Base-by-base conservation (phyloP, 495 filamentous ascomycete genomes). In the Antarctomyces pellizariae region DNA sequence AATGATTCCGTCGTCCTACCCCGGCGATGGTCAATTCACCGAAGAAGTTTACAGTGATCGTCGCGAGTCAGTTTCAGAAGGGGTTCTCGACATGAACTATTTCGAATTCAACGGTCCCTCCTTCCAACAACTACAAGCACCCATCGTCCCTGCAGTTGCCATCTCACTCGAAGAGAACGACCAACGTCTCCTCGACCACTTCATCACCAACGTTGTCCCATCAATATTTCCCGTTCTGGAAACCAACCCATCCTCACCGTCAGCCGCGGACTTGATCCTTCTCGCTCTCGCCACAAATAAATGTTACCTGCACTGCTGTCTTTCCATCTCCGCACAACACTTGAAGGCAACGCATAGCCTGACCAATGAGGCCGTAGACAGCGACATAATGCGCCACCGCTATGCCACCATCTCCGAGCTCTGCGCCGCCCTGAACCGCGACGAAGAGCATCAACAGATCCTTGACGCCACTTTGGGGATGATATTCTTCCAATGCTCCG, bases 401-500 rank as follows among this genome's bases (percentile, higher is more conserved):
- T 86, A 73, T 44, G 75, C 78, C 14, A 82, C 82, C 8, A 76
- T 97, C 38, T 67, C 75, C 1, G 64, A 78, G 34, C 60, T 97
- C 1, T 92, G 79, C 51, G 68, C 82, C 33, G 76, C 84, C 0
- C 56, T 95, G 17, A 67, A 67, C 33, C 52, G 59, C 16, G 84
- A 97, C 39, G 63, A 65, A 36, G 56, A 93, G 34, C 80, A 91
- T 46, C 60, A 73, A 24, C 59, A 84, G 41, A 91, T 92, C 36
- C 63, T 97, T 7, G 86, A 97, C 50, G 80, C 86, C 2, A 82
- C 84, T 1, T 57, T 97, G 5, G 86, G 79, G 26, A 83, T 97
- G 67, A 91, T 93, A 34, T 82, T 95, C 54, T 97, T 93, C 59
- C 83, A 92, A 39, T 84, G 75, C 53, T 76, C 76, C 9, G 83